Percentiles rank a stretch among this genome's conserved stretches.
Conservation (phyloP, 805 yeast genomes). For the Wickerhamiella azyma region DNA sequence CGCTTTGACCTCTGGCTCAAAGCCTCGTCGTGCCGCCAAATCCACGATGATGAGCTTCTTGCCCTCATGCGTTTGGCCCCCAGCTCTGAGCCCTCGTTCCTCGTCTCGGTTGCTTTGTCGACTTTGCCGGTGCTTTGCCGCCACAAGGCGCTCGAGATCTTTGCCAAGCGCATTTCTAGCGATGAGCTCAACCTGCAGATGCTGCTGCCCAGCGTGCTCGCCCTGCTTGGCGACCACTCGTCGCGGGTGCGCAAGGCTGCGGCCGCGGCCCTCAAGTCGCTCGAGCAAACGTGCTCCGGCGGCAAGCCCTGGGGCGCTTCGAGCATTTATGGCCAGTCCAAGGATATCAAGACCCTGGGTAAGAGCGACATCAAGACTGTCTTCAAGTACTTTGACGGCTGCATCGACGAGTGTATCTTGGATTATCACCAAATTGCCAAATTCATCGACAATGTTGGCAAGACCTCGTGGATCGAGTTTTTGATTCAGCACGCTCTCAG, state of each 20-base stretch:
- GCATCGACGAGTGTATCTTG: slow-evolving; percentile 32
- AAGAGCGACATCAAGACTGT: slow-evolving; percentile 50
- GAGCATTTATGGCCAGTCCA: slow-evolving; percentile 37
- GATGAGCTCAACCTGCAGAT: slow-evolving; percentile 25
- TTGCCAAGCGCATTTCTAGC: slow-evolving; percentile 12
- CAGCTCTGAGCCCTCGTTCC: slow-evolving; percentile 23
- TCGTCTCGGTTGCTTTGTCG: slow-evolving; percentile 25
- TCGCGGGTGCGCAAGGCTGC: slow-evolving; percentile 24
- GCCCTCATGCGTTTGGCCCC: slow-evolving; percentile 15
- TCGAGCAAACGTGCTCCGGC: slow-evolving; percentile 6
- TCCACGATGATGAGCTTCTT: slow-evolving; percentile 11
- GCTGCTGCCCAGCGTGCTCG: slow-evolving; percentile 23
- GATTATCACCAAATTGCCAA: slow-evolving; percentile 33
- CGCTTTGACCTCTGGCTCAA: slow-evolving; percentile 18
- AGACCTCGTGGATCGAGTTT: slow-evolving; percentile 20
- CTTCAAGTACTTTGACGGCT: slow-evolving; percentile 27
- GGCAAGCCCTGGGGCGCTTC: slow-evolving; percentile 25
- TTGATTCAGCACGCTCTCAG: slow-evolving; percentile 20
- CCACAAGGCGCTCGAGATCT: slow-evolving; percentile 22
- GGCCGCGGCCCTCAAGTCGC: slow-evolving; percentile 14
- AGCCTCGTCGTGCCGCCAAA: slow-evolving; percentile 11
- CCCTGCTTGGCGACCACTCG: slow-evolving; percentile 25
- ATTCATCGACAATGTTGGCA: slow-evolving; percentile 24
- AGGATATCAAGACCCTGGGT: slow-evolving; percentile 21
- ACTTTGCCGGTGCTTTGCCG: slow-evolving; percentile 28